phyloP scores from a whole-genome alignment of 257 asterid genomes.

The Solanum okadae region DNA sequence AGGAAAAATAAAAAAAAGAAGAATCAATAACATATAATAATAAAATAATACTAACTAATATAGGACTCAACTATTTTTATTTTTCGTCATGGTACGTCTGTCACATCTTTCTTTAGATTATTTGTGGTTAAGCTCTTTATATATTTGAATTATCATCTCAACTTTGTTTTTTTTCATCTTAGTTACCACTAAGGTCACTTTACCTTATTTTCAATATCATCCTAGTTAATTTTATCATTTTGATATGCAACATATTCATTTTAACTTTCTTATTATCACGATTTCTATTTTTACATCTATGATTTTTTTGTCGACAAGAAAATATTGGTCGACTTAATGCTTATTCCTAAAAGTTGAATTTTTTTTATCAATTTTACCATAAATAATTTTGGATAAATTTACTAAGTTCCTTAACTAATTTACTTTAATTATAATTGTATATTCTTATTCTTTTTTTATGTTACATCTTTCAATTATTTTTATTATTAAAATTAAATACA shows the following conservation, averaged over 20 bases:
- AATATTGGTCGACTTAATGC: background rate
- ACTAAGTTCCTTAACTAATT: background rate
- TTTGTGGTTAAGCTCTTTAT: background rate
- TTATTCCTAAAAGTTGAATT: background rate
- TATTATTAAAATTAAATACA: background rate
- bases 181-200: too few relatives aligned
- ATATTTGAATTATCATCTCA: too few relatives aligned
- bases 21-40: too few relatives aligned
- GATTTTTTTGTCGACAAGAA: rapidly evolving
- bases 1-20: too few relatives aligned
- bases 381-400: too few relatives aligned
- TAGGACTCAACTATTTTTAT: background rate
- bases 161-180: background rate
- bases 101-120: background rate
- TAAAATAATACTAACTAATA: too few relatives aligned
- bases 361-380: too few relatives aligned
- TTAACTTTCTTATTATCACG: background rate
- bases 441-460: background rate
- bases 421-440: background rate
- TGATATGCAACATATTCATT: rapidly evolving
- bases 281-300: background rate
- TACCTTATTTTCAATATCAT: background rate
- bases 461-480: background rate
- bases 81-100: background rate
- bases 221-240: background rate